These are phyloP conservation scores for Spinacia oleracea DNA, from an alignment of 179 eudicot species.

Conservation along the genomic window DNA sequence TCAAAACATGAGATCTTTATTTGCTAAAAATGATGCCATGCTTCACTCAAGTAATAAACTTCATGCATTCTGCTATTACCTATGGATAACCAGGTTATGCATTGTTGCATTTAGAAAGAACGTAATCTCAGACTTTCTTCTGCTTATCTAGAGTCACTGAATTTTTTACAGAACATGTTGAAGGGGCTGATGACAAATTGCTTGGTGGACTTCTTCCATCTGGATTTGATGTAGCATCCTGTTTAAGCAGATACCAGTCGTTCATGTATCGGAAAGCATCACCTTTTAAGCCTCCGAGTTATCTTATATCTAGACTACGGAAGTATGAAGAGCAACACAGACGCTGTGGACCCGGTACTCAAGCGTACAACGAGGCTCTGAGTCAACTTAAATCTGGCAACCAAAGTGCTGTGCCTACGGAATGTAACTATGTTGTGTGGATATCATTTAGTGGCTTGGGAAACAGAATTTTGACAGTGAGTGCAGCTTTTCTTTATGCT, in stretches of 20 bases:
- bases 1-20: not conserved
- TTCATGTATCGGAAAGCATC: conserved; percentile 48
- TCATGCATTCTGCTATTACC: not conserved
- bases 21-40: not conserved
- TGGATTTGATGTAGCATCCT: conserved; percentile 58
- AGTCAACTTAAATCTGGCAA: conserved; percentile 55
- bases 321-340: conserved; percentile 81
- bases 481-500: conserved; percentile 83
- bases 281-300: conserved; percentile 56
- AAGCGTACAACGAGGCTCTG: conserved; percentile 57
- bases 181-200: conserved; percentile 43
- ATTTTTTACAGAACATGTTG: conserved; percentile 26
- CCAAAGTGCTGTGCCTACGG: conserved; percentile 38
- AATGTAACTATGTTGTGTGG: conserved; percentile 90
- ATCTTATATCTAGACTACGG: conserved; percentile 73
- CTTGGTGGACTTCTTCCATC: conserved; percentile 63
- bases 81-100: not conserved
- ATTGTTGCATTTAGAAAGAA: conserved; percentile 4
- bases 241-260: conserved; percentile 75
- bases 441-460: conserved; percentile 83
- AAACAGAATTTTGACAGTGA: conserved; percentile 74
- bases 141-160: conserved; percentile 30
- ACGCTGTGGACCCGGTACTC: conserved; percentile 79
- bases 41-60: not conserved
- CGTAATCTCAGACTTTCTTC: not conserved